Percentiles rank a stretch among this genome's conserved stretches.
phyloP scores from a whole-genome alignment of 768 basidiomycete species.

The Lactarius indigo region DNA sequence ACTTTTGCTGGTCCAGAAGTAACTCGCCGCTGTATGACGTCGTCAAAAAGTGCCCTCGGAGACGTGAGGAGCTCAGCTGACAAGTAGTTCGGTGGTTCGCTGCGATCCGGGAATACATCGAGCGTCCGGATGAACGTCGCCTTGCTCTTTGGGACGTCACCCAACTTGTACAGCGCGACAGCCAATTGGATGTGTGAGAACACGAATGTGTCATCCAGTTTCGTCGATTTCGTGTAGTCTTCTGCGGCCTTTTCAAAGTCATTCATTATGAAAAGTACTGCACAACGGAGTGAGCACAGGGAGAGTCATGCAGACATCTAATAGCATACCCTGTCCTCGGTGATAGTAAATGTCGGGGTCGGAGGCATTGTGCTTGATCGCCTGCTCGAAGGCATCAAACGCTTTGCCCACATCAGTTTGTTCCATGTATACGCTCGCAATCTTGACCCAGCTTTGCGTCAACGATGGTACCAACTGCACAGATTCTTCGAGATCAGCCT shows the following conservation, averaged over 20 bases:
- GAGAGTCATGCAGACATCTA: neutral
- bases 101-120: conserved; percentile 77
- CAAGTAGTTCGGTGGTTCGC: conserved; percentile 96
- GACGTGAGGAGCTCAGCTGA: conserved; percentile 44
- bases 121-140: conserved; percentile 85
- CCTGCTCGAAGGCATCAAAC: conserved; percentile 89
- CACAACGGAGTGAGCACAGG: neutral
- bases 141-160: conserved; percentile 76
- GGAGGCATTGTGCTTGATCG: conserved; percentile 72
- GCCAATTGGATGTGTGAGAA: conserved; percentile 98
- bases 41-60: conserved; percentile 6
- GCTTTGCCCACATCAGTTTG: conserved; percentile 76
- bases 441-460: conserved; percentile 92
- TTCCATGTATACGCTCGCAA: conserved; percentile 97
- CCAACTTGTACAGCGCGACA: conserved; percentile 93
- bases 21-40: conserved; percentile 73
- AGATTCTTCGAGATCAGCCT: conserved; percentile 76
- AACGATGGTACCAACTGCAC: conserved; percentile 61
- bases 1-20: conserved; percentile 86
- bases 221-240: conserved; percentile 89
- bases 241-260: conserved; percentile 81
- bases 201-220: conserved; percentile 83
- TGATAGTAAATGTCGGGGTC: conserved; percentile 99
- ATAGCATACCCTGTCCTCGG: conserved; percentile 79
- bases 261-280: conserved; percentile 93